Percentiles rank a stretch among this genome's conserved stretches.
Conservation (phyloP, 1,284 basidiomycete species). For the Phylloporus sp. region DNA sequence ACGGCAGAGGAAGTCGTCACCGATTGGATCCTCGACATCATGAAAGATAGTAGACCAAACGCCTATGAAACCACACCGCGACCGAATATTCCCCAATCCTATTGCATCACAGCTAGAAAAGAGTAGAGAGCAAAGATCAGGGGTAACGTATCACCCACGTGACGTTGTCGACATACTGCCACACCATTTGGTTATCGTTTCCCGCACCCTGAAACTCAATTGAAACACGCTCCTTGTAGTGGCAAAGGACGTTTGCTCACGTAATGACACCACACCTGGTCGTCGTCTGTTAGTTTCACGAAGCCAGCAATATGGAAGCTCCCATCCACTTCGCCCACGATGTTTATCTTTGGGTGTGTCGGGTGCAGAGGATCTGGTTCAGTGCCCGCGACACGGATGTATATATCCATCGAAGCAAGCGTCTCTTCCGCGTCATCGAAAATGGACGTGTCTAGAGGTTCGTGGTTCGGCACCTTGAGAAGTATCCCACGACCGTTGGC, state of each 20-base stretch:
- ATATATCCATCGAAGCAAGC: slow-evolving; percentile 51
- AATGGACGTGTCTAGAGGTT: slow-evolving; percentile 46
- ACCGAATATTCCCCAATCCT: slow-evolving; percentile 63
- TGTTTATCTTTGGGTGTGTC: slow-evolving; percentile 54
- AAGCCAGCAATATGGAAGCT: slow-evolving; percentile 52
- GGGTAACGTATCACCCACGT: not conserved
- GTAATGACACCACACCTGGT: slow-evolving; percentile 64
- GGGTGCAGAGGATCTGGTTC: slow-evolving; percentile 53
- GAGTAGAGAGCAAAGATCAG: not conserved
- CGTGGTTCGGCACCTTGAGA: slow-evolving; percentile 33
- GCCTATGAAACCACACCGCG: slow-evolving; percentile 62
- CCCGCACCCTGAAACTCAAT: slow-evolving; percentile 51
- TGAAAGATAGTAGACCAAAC: slow-evolving; percentile 73
- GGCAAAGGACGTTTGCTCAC: slow-evolving; percentile 42
- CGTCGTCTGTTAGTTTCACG: slow-evolving; percentile 60
- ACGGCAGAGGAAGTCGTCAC: slow-evolving; percentile 30
- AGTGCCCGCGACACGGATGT: slow-evolving; percentile 46
- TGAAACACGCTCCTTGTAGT: not conserved
- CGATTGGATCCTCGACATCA: slow-evolving; percentile 58
- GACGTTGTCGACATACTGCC: slow-evolving; percentile 50
- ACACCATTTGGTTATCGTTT: slow-evolving; percentile 58
- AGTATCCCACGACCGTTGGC: slow-evolving; percentile 9
- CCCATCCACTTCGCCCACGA: slow-evolving; percentile 53
- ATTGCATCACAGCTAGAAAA: slow-evolving; percentile 59
- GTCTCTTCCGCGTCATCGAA: slow-evolving; percentile 57